phyloP scores from a whole-genome alignment of 805 yeast species.

The Candida methanosorbosa region DNA sequence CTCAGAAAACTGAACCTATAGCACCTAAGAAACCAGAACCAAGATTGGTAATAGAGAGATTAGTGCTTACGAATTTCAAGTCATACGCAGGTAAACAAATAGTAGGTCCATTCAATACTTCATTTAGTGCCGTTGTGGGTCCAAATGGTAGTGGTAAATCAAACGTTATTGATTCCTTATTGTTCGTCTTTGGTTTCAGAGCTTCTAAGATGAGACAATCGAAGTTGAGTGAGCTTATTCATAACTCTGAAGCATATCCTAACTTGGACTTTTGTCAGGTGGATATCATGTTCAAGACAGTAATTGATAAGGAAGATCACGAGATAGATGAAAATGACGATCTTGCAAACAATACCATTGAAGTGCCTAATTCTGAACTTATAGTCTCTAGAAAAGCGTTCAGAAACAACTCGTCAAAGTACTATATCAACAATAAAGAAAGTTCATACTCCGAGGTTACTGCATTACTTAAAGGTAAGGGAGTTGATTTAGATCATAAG shows the following conservation, averaged over 20 bases:
- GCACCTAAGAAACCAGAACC: slow-evolving; percentile 16
- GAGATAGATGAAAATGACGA: slow-evolving; percentile 42
- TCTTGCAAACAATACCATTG: slow-evolving; percentile 48
- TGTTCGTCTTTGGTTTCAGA: slow-evolving; percentile 95
- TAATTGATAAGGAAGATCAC: slow-evolving; percentile 41
- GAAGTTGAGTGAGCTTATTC: slow-evolving; percentile 85
- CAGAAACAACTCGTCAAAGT: slow-evolving; percentile 67
- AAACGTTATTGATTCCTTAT: slow-evolving; percentile 94
- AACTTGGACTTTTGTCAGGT: slow-evolving; percentile 73
- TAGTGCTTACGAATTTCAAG: slow-evolving; percentile 80
- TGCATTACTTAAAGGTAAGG: slow-evolving; percentile 60
- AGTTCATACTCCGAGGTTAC: slow-evolving; percentile 80
- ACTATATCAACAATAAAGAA: slow-evolving; percentile 59
- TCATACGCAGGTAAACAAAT: slow-evolving; percentile 91
- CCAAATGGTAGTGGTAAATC: slow-evolving; percentile 98
- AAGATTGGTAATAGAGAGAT: slow-evolving; percentile 65
- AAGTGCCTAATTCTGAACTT: slow-evolving; percentile 48
- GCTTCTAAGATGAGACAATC: slow-evolving; percentile 97
- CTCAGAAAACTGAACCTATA: too few relatives aligned
- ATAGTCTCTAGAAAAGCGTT: slow-evolving; percentile 76
- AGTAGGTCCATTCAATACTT: slow-evolving; percentile 90
- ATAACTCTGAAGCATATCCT: slow-evolving; percentile 72
- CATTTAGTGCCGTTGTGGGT: slow-evolving; percentile 96
- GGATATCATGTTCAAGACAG: slow-evolving; percentile 80
- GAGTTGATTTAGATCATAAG: slow-evolving; percentile 91